Percentiles rank a stretch among this genome's conserved stretches.
Evolutionary conservation across 306 rosid genomes (phyloP).

Genomic region (Dryas drummondii): DNA sequence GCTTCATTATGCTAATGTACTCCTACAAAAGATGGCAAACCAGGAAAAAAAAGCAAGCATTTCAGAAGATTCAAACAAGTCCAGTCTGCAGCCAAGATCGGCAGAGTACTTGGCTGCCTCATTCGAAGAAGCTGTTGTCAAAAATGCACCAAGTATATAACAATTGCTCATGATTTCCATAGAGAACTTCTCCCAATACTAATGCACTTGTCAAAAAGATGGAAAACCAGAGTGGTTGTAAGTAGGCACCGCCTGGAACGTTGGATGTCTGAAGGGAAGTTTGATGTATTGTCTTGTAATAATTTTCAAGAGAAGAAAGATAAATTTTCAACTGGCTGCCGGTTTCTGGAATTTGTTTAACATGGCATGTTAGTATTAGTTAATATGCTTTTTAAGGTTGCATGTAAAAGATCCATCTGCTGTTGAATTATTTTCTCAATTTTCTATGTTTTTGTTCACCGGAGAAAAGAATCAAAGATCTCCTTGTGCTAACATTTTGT

Average conservation of each 20-base stretch:
- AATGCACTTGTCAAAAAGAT: background rate
- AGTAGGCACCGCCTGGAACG: background rate
- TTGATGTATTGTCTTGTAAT: background rate
- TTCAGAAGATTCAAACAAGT: constrained; percentile 36
- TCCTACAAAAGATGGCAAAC: background rate
- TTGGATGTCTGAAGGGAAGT: background rate
- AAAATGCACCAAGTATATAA: constrained; percentile 6
- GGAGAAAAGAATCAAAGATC: background rate
- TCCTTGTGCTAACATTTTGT: background rate
- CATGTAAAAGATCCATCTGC: background rate
- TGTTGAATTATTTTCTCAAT: background rate
- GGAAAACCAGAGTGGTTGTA: background rate
- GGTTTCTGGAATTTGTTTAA: background rate
- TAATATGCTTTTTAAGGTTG: background rate
- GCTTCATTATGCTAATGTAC: background rate
- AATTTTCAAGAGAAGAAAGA: background rate
- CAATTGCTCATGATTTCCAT: background rate
- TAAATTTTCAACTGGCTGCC: background rate
- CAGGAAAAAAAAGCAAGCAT: constrained; percentile 26
- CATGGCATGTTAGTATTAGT: background rate
- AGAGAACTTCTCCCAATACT: background rate
- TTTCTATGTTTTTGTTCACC: background rate
- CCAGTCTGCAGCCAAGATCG: constrained; percentile 60
- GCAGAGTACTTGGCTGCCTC: constrained; percentile 76
- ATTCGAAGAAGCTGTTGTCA: constrained; percentile 46